Evolutionary conservation across 2,329 filamentous ascomycete species (phyloP).

Genomic region (Delphinella strobiligena): DNA sequence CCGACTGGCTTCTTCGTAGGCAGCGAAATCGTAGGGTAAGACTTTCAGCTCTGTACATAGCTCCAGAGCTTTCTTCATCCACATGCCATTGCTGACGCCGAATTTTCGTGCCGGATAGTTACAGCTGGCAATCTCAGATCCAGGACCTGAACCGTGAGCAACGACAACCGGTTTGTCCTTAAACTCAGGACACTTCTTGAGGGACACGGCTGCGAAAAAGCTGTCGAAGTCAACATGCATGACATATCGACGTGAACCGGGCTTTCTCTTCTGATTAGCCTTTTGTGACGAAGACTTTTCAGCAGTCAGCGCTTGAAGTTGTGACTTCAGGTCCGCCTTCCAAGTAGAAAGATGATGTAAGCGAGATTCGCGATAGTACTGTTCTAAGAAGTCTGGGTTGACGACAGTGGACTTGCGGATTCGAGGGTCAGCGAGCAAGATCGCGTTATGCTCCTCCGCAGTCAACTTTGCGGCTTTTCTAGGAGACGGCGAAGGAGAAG

Average conservation of each 20-base stretch:
- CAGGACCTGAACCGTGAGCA: slow-evolving; percentile 72
- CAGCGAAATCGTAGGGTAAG: slow-evolving; percentile 89
- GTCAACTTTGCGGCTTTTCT: slow-evolving; percentile 45
- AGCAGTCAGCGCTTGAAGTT: slow-evolving; percentile 67
- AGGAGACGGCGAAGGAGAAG: slow-evolving; percentile 13
- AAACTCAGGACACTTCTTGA: slow-evolving; percentile 64
- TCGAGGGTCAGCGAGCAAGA: slow-evolving; percentile 70
- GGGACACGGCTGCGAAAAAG: slow-evolving; percentile 91
- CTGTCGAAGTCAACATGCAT: slow-evolving; percentile 97
- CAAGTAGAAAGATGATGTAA: slow-evolving; percentile 91
- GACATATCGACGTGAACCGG: slow-evolving; percentile 64
- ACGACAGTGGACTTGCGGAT: slow-evolving; percentile 82
- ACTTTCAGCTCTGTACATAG: slow-evolving; percentile 78
- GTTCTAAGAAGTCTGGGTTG: slow-evolving; percentile 85
- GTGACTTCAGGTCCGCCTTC: slow-evolving; percentile 89
- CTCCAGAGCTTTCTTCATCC: slow-evolving; percentile 86
- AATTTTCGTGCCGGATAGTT: slow-evolving; percentile 83
- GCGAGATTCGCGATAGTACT: slow-evolving; percentile 90
- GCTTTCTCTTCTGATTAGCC: slow-evolving; percentile 40
- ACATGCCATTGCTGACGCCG: slow-evolving; percentile 96
- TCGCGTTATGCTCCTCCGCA: slow-evolving; percentile 84
- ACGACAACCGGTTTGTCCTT: slow-evolving; percentile 73
- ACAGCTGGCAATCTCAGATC: slow-evolving; percentile 93
- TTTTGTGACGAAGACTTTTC: slow-evolving; percentile 49
- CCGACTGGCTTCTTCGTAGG: slow-evolving; percentile 82